A percentile compares a stretch with the other conserved stretches of the same genome.
Conservation (phyloP, 768 basidiomycete species). For the Xerocomellus amylosporus region DNA sequence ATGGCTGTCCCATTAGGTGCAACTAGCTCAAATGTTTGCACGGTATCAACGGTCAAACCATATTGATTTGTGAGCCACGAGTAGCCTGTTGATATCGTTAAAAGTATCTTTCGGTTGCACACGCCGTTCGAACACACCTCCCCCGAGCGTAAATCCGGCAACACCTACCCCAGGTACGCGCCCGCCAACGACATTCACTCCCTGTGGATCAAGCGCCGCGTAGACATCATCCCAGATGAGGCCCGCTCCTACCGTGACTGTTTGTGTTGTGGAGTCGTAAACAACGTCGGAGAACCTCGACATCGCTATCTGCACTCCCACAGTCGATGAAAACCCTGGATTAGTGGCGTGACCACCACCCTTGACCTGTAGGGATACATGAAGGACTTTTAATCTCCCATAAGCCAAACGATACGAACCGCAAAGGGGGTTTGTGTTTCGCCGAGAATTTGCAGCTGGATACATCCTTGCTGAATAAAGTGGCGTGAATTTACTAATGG, state of each 20-base stretch:
- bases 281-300: conserved; percentile 40
- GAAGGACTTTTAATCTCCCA: no score
- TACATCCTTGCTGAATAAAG: neutral
- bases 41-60: conserved; percentile 56
- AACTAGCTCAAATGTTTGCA: conserved; percentile 55
- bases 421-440: conserved; percentile 36
- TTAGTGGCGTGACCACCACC: conserved; percentile 58
- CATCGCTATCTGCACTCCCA: conserved; percentile 58
- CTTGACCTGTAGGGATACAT: conserved; percentile 44
- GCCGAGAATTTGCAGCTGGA: conserved; percentile 35
- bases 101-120: neutral
- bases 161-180: conserved; percentile 56
- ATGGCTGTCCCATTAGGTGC: conserved; percentile 41
- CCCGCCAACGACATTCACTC: conserved; percentile 56
- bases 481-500: no score
- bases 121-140: conserved; percentile 35
- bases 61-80: conserved; percentile 57
- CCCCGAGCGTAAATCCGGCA: conserved; percentile 55
- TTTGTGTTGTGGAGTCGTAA: conserved; percentile 40
- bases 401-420: conserved; percentile 9
- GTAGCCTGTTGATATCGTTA: conserved; percentile 9
- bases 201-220: conserved; percentile 41
- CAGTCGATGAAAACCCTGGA: conserved; percentile 56
- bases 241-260: conserved; percentile 39
- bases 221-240: conserved; percentile 69